A percentile compares a stretch with the other conserved stretches of the same genome.
phyloP scores from a whole-genome alignment of 768 basidiomycete genomes.

The Auricularia sp. region DNA sequence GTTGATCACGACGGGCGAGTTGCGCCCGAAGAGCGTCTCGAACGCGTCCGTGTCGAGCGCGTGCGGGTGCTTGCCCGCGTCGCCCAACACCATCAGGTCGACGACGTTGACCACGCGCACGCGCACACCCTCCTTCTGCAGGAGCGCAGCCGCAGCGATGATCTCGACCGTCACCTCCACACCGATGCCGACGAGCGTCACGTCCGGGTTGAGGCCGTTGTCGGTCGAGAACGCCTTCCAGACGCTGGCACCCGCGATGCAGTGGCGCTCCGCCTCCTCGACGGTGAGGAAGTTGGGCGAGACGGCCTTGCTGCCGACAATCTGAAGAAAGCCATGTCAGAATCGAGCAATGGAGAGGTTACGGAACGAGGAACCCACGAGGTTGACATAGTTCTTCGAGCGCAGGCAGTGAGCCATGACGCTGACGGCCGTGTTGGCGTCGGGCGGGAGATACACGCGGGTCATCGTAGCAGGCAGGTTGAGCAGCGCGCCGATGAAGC shows the following conservation, averaged over 20 bases:
- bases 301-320: slow-evolving; percentile 83
- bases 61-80: slow-evolving; percentile 65
- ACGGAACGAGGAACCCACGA: slow-evolving; percentile 16
- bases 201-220: slow-evolving; percentile 59
- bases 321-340: slow-evolving; percentile 14
- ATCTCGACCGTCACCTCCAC: slow-evolving; percentile 39
- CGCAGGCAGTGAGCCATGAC: slow-evolving; percentile 66
- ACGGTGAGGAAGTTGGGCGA: slow-evolving; percentile 67
- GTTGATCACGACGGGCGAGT: slow-evolving; percentile 65
- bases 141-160: slow-evolving; percentile 72
- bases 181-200: slow-evolving; percentile 26
- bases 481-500: slow-evolving; percentile 80
- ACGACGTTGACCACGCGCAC: slow-evolving; percentile 84
- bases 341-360: neutral
- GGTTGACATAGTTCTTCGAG: slow-evolving; percentile 76
- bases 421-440: slow-evolving; percentile 44
- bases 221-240: slow-evolving; percentile 79
- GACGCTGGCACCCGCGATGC: slow-evolving; percentile 75
- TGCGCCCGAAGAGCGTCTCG: slow-evolving; percentile 57
- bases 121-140: slow-evolving; percentile 65
- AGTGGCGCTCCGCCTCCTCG: slow-evolving; percentile 75
- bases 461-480: slow-evolving; percentile 61
- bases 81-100: slow-evolving; percentile 74
- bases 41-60: slow-evolving; percentile 53
- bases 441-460: slow-evolving; percentile 80